Evolutionary conservation across 768 basidiomycete genomes (phyloP), one percentile per base, ranked within the genome.

Genomic region (Arthromyces matolae): DNA sequence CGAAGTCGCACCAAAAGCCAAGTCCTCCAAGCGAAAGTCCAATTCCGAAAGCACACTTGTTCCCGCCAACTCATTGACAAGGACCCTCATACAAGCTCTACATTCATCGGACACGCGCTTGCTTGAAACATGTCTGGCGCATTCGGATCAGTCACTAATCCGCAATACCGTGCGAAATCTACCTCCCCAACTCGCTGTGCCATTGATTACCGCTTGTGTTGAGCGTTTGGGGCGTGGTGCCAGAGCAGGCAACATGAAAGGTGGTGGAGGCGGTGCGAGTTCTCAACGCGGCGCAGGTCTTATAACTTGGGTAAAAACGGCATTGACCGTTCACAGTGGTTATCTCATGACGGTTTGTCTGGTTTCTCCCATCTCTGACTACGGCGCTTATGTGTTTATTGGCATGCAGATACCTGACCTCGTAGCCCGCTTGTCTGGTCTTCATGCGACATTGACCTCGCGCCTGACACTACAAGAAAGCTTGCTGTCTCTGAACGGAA

Each of bases 11-110:
- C 56, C 48, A 29, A 55, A 57, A 33, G 60, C 56, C 29, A 72
- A 64, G 57, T 60, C 65, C 25, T 51, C 60, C 19, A 64, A 63
- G 49, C 70, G 67, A 52, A 68, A 60, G 50, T 51, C 52, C 19
- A 63, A 64, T 34, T 35, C 58, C 18, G 69, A 71, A 10, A 60
- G 62, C 7, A 60, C 72, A n/a, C 65, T 76, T 32, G 72, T 83
- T 16, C 89, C 93, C 29, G 83, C 91, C 1, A 83, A 85, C 54
- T 94, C 95, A 0, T 78, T 98, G 50, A 91, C 95, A 22, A 85
- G 93, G 46, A 94, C 95, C 22, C 77, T 99, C 40, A 89, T 95
- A 49, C 96, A 99, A 69, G 95, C 96, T 0, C 70, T 99, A 22
- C 96, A 99, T 64, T 97, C 96, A 1, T 86, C 89, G 16, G 96